Base-by-base conservation (phyloP, 352 stramenopile species). In the Pythium apleroticum region DNA sequence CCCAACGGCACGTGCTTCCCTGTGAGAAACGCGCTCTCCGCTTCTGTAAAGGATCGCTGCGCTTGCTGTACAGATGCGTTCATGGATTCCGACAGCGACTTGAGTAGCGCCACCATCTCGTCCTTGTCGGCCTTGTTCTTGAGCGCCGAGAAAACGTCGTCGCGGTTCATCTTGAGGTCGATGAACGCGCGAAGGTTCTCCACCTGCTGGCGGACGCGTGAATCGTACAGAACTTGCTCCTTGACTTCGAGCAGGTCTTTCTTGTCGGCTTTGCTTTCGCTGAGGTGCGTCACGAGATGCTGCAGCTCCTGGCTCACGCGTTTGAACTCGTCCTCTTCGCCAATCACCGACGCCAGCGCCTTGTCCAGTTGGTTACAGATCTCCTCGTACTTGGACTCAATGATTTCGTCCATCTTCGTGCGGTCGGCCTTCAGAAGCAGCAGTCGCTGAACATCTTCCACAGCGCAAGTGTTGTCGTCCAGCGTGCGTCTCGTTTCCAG, bases 361-460 rank as follows among this genome's bases (percentile, higher is more conserved):
- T 92, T 93, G 66, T 97, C 88, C 15, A 97, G 68, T 55, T 97
- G 90, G 66, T 96, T 93, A 63, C 92, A 96, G 48, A 97, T 97
- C 72, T 96, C 87, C 65, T 96, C 88, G 73, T 97, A 97, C 68
- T 96, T 96, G 52, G 78, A 79, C 68, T 97, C 90, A 39, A 97
- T 95, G 27, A 91, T 84, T 59, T 94, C 82, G 66, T 97, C 87
- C 60, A 97, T 80, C 19, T 91, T 89, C 20, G 84, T 85, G 20
- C 80, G 73, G 54, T 96, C 86, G 0, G 85, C 86, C 58, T 95
- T 95, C 27, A 91, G 76, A 45, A 93, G 65, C 28, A 95, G 66
- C 64, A 91, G 45, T 0, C 85, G 75, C 63, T 95, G 86, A 15
- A 95, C 86, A 57, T 93, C 86, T 57, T 93, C 86, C 1, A 95